Conservation (phyloP, 768 basidiomycete genomes). For the Suillus hirtellus region DNA sequence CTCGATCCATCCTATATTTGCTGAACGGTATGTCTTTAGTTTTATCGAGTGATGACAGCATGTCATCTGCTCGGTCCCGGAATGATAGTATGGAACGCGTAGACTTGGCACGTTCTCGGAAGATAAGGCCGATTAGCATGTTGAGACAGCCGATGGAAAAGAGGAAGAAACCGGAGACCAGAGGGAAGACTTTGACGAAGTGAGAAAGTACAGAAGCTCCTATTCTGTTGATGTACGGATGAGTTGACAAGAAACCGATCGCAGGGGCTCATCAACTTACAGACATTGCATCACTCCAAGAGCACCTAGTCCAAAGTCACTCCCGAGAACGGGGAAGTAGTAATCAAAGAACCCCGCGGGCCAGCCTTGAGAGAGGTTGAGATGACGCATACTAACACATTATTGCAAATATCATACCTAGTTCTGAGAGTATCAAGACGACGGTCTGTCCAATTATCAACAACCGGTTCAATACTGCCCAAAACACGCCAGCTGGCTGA, state of each 20-base stretch:
- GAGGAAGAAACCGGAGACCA: conserved; percentile 84
- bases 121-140: conserved; percentile 78
- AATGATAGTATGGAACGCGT: conserved; percentile 69
- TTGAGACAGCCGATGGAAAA: conserved; percentile 84
- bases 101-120: conserved; percentile 65
- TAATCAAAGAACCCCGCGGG: conserved; percentile 76
- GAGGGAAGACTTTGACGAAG: conserved; percentile 79
- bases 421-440: conserved; percentile 54
- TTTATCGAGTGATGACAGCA: conserved; percentile 47
- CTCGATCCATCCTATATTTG: conserved; percentile 76
- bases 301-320: conserved; percentile 81
- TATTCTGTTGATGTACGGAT: conserved; percentile 39
- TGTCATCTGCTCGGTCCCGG: conserved; percentile 57
- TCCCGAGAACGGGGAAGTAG: conserved; percentile 92
- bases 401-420: conserved; percentile 37
- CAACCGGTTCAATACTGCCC: conserved; percentile 85
- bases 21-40: conserved; percentile 51
- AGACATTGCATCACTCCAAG: conserved; percentile 87
- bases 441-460: conserved; percentile 81
- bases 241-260: conserved; percentile 1
- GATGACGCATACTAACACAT: background rate
- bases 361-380: conserved; percentile 47
- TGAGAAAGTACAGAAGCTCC: conserved; percentile 73
- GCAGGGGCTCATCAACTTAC: conserved; percentile 41
- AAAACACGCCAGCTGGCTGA: conserved; percentile 89